A percentile compares a stretch with the other conserved stretches of the same genome.
Evolutionary conservation across 2,329 filamentous ascomycete species (phyloP).

Genomic region (Sporothrix variecibatus): DNA sequence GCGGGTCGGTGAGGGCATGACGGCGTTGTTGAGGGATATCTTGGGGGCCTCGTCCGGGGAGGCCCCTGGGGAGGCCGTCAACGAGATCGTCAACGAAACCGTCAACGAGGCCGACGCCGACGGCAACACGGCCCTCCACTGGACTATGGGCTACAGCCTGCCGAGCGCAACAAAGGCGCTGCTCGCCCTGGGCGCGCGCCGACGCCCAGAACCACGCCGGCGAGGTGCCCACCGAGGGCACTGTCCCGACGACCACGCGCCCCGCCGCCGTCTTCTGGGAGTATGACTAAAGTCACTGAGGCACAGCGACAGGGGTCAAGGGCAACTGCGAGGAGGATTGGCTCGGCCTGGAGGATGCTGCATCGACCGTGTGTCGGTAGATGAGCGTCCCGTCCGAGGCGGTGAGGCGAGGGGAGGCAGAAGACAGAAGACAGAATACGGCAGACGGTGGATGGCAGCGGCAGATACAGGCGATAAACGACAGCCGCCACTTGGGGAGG

Average conservation of each 20-base stretch:
- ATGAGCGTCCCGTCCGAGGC: too few relatives aligned
- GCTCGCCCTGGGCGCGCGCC: background rate
- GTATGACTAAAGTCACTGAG: background rate
- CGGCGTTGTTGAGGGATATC: background rate
- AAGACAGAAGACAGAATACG: too few relatives aligned
- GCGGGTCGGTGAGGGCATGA: background rate
- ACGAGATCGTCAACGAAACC: too few relatives aligned
- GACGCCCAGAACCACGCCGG: background rate
- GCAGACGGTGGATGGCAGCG: too few relatives aligned
- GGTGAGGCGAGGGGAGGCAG: too few relatives aligned
- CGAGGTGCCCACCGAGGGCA: background rate
- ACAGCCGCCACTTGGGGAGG: too few relatives aligned
- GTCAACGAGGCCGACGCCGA: background rate
- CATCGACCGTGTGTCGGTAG: too few relatives aligned
- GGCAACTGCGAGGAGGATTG: too few relatives aligned
- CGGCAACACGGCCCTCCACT: conserved; percentile 3
- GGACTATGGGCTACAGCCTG: background rate
- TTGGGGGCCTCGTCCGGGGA: background rate
- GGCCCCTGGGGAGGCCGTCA: too few relatives aligned
- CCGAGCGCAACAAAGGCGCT: background rate
- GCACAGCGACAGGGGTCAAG: too few relatives aligned
- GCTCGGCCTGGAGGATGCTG: too few relatives aligned
- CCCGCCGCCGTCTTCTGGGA: background rate
- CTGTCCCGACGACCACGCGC: background rate
- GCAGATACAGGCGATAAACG: too few relatives aligned